Evolutionary conservation across 1,284 basidiomycete species (phyloP).

Genomic region (Cystobasidium sp.): DNA sequence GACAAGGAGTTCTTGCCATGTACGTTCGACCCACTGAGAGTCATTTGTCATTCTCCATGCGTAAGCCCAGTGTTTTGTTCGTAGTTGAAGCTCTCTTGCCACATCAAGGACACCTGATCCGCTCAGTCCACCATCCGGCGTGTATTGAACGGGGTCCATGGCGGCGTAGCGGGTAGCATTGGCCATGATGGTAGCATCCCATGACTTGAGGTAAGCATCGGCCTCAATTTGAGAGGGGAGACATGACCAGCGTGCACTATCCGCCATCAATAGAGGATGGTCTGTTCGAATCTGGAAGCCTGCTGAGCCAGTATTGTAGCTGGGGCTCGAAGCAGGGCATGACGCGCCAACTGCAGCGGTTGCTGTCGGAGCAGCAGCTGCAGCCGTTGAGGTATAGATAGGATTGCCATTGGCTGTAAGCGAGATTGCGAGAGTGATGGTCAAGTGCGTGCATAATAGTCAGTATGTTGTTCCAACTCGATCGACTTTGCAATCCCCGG

Average conservation of each 20-base stretch:
- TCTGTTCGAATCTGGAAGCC: conserved; percentile 70
- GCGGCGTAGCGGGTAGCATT: conserved; percentile 78
- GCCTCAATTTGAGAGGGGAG: conserved; percentile 75
- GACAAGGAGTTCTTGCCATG: conserved; percentile 75
- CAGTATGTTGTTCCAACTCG: neutral
- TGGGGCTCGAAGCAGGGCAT: conserved; percentile 31
- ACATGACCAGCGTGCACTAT: conserved; percentile 86
- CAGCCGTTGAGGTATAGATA: conserved; percentile 64
- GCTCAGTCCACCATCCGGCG: conserved; percentile 69
- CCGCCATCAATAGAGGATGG: conserved; percentile 91
- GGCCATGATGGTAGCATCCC: conserved; percentile 88
- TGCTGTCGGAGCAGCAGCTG: conserved; percentile 73
- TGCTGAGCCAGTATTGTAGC: conserved; percentile 63
- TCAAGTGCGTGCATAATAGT: neutral
- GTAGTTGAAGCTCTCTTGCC: conserved; percentile 84
- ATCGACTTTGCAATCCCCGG: conserved; percentile 28
- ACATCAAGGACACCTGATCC: conserved; percentile 90
- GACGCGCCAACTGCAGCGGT: conserved; percentile 57
- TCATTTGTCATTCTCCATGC: conserved; percentile 89
- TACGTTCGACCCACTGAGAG: conserved; percentile 80
- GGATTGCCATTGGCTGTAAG: conserved; percentile 51
- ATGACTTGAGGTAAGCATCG: conserved; percentile 83
- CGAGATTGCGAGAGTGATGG: neutral
- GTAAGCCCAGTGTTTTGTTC: conserved; percentile 91
- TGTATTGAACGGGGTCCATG: conserved; percentile 62